Evolutionary conservation across 2,329 filamentous ascomycete species (phyloP).

Genomic region (Pseudocercospora crystallina): DNA sequence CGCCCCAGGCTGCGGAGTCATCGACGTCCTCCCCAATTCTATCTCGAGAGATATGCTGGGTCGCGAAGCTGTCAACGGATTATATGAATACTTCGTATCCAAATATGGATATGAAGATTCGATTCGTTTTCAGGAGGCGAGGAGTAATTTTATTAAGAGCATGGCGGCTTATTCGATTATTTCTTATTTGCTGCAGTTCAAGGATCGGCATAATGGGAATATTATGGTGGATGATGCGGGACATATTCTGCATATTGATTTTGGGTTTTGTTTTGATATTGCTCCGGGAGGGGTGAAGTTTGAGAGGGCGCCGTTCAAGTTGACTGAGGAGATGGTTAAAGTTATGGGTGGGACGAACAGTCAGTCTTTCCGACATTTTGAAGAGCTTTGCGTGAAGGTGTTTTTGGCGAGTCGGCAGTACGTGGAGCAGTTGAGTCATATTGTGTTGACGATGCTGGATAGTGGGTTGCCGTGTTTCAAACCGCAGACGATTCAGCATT

Average conservation of each 20-base stretch:
- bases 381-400: conserved; percentile 92
- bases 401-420: conserved; percentile 87
- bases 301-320: conserved; percentile 96
- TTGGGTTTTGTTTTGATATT: conserved; percentile 99
- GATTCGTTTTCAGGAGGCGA: conserved; percentile 88
- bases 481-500: conserved; percentile 88
- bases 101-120: conserved; percentile 98
- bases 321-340: conserved; percentile 96
- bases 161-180: conserved; percentile 99
- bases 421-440: conserved; percentile 82
- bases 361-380: conserved; percentile 92
- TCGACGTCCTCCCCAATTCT: conserved; percentile 95
- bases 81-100: conserved; percentile 97
- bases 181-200: conserved; percentile 95
- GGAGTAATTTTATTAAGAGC: conserved; percentile 96
- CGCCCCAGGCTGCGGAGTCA: conserved; percentile 94
- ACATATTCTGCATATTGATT: conserved; percentile 97
- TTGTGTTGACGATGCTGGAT: conserved; percentile 93
- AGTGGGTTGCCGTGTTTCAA: conserved; percentile 97
- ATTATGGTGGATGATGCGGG: conserved; percentile 99
- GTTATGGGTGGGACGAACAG: conserved; percentile 89
- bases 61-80: conserved; percentile 92
- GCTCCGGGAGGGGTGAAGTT: conserved; percentile 96
- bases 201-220: conserved; percentile 98
- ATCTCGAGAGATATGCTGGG: conserved; percentile 99